phyloP scores from a whole-genome alignment of 1,284 basidiomycete genomes.

The Mycena sp. region DNA sequence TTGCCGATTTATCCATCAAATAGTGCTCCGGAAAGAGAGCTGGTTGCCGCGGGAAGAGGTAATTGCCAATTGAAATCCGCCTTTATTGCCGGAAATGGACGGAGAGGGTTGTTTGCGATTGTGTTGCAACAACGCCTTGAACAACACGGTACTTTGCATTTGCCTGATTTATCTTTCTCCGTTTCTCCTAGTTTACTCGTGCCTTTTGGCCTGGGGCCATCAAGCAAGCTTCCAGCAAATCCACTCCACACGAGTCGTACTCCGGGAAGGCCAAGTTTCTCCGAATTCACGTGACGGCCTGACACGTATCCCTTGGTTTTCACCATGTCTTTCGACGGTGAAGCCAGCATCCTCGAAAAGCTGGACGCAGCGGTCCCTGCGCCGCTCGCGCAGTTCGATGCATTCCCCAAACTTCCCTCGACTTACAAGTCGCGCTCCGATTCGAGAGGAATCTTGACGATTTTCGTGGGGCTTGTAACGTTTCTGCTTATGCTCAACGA shows the following conservation, averaged over 20 bases:
- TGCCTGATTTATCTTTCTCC: no score
- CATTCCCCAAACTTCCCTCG: conserved; percentile 89
- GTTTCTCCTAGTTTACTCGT: no score
- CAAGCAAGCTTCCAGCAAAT: neutral
- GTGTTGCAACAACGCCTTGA: no score
- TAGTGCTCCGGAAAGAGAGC: no score
- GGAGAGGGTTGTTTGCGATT: no score
- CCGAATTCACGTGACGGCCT: conserved; percentile 25
- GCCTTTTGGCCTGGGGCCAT: conserved; percentile 6
- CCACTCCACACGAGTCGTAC: neutral
- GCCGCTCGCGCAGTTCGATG: conserved; percentile 72
- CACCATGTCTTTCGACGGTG: conserved; percentile 27
- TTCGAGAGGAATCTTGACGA: conserved; percentile 88
- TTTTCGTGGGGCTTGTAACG: conserved; percentile 80
- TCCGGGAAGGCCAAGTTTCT: conserved; percentile 9
- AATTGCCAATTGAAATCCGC: no score
- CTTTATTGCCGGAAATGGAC: no score
- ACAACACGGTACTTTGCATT: no score
- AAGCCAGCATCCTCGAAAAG: conserved; percentile 57
- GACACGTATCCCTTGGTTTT: conserved; percentile 24
- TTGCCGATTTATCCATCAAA: no score
- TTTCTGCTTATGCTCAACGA: conserved; percentile 87
- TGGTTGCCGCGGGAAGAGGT: no score
- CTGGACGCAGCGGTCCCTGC: conserved; percentile 67
- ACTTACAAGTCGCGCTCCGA: conserved; percentile 90